Conservation (phyloP, 139 green algal species). For the Picochlorum sp. region DNA sequence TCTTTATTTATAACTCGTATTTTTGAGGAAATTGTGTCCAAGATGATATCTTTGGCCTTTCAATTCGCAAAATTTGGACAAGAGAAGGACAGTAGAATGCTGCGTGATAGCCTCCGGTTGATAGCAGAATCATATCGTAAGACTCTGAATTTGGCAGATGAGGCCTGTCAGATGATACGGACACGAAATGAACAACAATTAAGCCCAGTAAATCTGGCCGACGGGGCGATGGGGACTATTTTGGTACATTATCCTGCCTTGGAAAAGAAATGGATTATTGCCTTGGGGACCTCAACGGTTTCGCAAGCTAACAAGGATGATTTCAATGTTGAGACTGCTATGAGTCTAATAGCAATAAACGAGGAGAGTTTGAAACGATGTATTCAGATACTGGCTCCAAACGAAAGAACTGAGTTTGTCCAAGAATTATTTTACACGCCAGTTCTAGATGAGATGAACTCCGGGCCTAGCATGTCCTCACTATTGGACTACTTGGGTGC, state of each 20-base stretch:
- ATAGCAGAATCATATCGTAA: conserved; percentile 36
- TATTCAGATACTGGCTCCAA: conserved; percentile 19
- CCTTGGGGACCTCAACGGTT: neutral
- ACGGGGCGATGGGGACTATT: conserved; percentile 25
- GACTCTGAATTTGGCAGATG: conserved; percentile 22
- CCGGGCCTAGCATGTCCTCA: neutral
- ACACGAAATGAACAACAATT: neutral
- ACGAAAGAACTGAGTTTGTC: conserved; percentile 7
- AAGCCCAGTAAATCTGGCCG: conserved; percentile 21
- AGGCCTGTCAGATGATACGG: conserved; percentile 5
- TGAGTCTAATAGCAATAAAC: conserved; percentile 27
- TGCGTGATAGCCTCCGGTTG: conserved; percentile 35
- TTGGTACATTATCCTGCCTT: conserved; percentile 28
- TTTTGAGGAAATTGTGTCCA: conserved; percentile 47
- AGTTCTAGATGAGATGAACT: neutral
- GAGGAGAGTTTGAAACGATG: conserved; percentile 32
- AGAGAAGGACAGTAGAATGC: neutral
- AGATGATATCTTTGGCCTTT: conserved; percentile 23
- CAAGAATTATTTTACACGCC: conserved; percentile 40
- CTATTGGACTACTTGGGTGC: neutral
- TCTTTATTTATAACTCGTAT: conserved; percentile 33
- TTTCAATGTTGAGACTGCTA: conserved; percentile 24
- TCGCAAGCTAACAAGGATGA: conserved; percentile 19
- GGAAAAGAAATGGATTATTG: conserved; percentile 45
- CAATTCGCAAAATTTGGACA: conserved; percentile 11